Evolutionary conservation across 2,329 filamentous ascomycete species (phyloP).

Genomic region (Ophiostoma pallidulum): DNA sequence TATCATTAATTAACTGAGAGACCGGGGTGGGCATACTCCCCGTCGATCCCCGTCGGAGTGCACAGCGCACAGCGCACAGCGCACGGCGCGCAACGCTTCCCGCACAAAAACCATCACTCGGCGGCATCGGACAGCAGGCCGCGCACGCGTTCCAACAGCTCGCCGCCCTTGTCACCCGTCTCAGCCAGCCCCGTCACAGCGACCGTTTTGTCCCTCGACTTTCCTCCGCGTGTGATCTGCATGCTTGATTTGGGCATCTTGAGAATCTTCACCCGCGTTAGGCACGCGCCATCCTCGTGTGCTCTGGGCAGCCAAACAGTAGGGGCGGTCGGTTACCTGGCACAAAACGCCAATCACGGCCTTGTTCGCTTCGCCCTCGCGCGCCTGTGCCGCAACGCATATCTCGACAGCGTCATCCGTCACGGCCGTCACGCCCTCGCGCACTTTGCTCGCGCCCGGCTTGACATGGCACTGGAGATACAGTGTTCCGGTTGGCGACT

Average conservation of each 20-base stretch:
- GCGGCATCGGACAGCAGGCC: constrained; percentile 8
- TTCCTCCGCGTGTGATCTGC: constrained; percentile 51
- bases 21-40: no score
- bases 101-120: not conserved
- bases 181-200: constrained; percentile 26
- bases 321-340: constrained; percentile 31
- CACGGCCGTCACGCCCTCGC: constrained; percentile 51
- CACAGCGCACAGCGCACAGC: no score
- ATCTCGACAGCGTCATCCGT: constrained; percentile 50
- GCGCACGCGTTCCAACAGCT: constrained; percentile 9
- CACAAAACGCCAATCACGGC: constrained; percentile 56
- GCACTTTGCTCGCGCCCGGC: constrained; percentile 50
- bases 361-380: constrained; percentile 60
- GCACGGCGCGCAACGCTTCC: no score
- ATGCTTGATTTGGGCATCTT: constrained; percentile 54
- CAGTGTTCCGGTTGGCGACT: constrained; percentile 36
- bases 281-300: no score
- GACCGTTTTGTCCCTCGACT: constrained; percentile 56
- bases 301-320: no score
- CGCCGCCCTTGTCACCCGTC: constrained; percentile 2
- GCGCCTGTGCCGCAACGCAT: constrained; percentile 55
- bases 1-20: no score
- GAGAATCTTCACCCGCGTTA: constrained; percentile 35
- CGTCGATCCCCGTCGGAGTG: no score
- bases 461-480: constrained; percentile 59